Evolutionary conservation across 139 green algal genomes (phyloP), one percentile per base, ranked within the genome.

Genomic region (Chlorella vulgaris): DNA sequence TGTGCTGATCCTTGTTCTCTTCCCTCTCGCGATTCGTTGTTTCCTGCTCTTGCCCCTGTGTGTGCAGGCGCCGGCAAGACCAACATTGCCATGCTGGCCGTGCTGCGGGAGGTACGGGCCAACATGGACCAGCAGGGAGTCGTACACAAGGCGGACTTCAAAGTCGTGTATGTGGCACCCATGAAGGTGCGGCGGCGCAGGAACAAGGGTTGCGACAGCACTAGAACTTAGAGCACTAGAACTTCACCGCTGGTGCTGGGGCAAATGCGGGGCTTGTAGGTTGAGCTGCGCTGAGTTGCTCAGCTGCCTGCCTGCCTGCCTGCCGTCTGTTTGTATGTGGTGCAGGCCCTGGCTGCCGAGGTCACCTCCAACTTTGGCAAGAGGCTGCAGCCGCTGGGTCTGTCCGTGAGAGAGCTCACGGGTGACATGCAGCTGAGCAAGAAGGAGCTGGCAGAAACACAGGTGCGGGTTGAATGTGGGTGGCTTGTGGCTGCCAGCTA

Each of bases 21-120:
- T 58, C 15, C 47, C 15, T 58, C 15, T 58, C 47, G 47, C 47
- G n/a, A n/a, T n/a, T n/a, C n/a, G n/a, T n/a, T n/a, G 47, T 15
- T 47, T n/a, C 6, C 2, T 2, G 63, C 63, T 28, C 29, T 10
- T n/a, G 63, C n/a, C n/a, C n/a, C 63, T 40, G 38, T 33, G 3
- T 87, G n/a, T 31, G 93, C 92, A 31, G 92, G 95, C 22, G 96
- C 96, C 1, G 96, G 96, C 66, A 99, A 99, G 89, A 99, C 96
- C 76, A 99, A 99, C 91, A 99, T 99, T 76, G 96, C 96, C n/a
- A 99, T 99, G 96, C 93, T 99, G 33, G 66, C 91, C 1, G 91
- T 99, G 71, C 91, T 99, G 81, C 90, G 93, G 7, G 96, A 99
- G 83, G 95, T 76, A 81, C 82, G 15, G 55, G 78, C 74, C 89